Percentiles rank a stretch among this genome's conserved stretches.
phyloP scores from a whole-genome alignment of 805 yeast genomes.

The Schwanniomyces polymorphus region DNA sequence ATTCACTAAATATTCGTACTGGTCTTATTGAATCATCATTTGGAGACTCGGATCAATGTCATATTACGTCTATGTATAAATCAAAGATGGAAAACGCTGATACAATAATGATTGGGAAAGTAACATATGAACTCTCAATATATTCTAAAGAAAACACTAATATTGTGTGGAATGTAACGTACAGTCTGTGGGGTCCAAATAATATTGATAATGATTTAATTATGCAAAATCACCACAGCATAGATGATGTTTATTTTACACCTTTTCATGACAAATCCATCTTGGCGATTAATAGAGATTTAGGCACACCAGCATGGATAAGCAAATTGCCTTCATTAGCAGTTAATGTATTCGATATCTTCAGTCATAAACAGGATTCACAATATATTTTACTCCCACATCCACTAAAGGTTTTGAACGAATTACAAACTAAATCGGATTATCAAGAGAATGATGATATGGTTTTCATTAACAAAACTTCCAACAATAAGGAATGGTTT shows the following conservation, averaged over 20 bases:
- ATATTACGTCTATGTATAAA: conserved; percentile 35
- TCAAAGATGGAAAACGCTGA: conserved; percentile 17
- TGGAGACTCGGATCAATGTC: conserved; percentile 45
- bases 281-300: conserved; percentile 67
- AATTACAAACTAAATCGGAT: conserved; percentile 24
- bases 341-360: conserved; percentile 79
- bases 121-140: conserved; percentile 73
- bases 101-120: conserved; percentile 63
- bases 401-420: conserved; percentile 51
- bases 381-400: conserved; percentile 64
- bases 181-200: conserved; percentile 90
- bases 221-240: conserved; percentile 45
- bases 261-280: conserved; percentile 82
- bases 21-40: conserved; percentile 73
- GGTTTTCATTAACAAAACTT: conserved; percentile 67
- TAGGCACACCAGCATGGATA: conserved; percentile 80
- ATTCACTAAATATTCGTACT: conserved; percentile 66
- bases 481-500: conserved; percentile 72
- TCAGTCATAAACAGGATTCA: conserved; percentile 20
- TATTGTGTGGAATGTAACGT: conserved; percentile 79
- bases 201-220: conserved; percentile 65
- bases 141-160: conserved; percentile 63
- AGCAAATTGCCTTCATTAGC: conserved; percentile 70
- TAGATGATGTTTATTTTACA: conserved; percentile 75
- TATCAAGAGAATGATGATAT: conserved; percentile 23